Conservation (phyloP, 768 basidiomycete species). For the Tulasnella calospora region DNA sequence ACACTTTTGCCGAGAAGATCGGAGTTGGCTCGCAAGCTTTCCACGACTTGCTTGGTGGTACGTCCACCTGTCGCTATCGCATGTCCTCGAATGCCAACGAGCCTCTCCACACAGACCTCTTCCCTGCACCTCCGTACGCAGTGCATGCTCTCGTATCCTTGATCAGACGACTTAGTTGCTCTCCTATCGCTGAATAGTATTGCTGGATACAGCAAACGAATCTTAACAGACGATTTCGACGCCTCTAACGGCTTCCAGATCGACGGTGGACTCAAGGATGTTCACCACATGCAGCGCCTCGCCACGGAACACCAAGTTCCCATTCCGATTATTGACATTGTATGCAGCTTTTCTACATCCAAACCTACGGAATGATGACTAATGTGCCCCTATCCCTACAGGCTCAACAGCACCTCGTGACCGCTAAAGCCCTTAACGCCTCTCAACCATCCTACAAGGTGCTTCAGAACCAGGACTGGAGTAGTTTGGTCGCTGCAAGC, state of each 20-base stretch:
- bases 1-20: conserved; percentile 78
- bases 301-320: conserved; percentile 61
- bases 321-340: conserved; percentile 62
- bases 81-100: not conserved
- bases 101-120: conserved; percentile 46
- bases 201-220: conserved; percentile 58
- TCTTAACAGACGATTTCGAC: conserved; percentile 70
- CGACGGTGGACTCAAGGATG: conserved; percentile 85
- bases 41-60: conserved; percentile 24
- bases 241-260: conserved; percentile 70
- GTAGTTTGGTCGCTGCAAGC: conserved; percentile 69
- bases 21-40: conserved; percentile 61
- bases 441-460: conserved; percentile 44
- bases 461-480: conserved; percentile 74
- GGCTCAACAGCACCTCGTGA: conserved; percentile 73
- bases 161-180: not conserved
- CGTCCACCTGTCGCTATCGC: conserved; percentile 10
- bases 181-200: conserved; percentile 38
- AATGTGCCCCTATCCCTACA: not conserved
- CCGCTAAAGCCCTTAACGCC: conserved; percentile 60
- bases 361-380: not conserved
- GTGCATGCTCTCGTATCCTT: not conserved
- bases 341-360: not conserved
- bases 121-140: conserved; percentile 59
- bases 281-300: conserved; percentile 65